phyloP scores from a whole-genome alignment of 2,329 filamentous ascomycete genomes.

The Kalmusia sp. region DNA sequence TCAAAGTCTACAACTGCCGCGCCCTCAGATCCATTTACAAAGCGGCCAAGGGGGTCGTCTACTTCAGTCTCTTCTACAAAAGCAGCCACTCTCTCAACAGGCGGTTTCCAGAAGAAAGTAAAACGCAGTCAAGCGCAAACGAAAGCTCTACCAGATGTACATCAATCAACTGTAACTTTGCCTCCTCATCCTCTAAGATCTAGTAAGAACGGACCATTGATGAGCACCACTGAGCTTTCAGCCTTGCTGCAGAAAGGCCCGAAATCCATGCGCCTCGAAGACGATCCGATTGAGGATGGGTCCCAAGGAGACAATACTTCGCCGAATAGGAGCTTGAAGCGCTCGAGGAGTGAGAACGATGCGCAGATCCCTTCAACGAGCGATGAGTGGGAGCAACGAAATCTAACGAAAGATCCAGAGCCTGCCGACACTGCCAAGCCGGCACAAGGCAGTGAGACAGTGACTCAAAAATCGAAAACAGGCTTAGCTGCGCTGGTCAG shows the following conservation, averaged over 20 bases:
- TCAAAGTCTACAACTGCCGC: conserved; percentile 14
- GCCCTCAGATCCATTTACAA: conserved; percentile 10
- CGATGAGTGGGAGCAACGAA: conserved; percentile 38
- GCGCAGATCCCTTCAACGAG: conserved; percentile 38
- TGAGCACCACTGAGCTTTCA: conserved; percentile 39
- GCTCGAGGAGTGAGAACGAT: conserved; percentile 41
- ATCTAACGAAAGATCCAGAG: conserved; percentile 22
- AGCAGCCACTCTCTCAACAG: conserved; percentile 30
- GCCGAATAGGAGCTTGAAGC: conserved; percentile 10
- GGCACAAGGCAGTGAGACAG: neutral
- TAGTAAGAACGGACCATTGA: conserved; percentile 26
- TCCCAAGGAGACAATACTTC: conserved; percentile 15
- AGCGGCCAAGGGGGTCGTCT: conserved; percentile 12
- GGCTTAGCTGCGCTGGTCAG: conserved; percentile 36
- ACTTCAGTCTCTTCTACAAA: conserved; percentile 22
- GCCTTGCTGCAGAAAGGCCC: conserved; percentile 29
- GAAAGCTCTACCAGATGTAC: conserved; percentile 5
- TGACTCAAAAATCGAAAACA: conserved; percentile 15
- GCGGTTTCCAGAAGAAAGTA: conserved; percentile 32
- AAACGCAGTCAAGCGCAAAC: conserved; percentile 16
- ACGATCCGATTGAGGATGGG: conserved; percentile 35
- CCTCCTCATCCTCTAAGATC: conserved; percentile 28
- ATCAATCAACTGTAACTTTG: conserved; percentile 18
- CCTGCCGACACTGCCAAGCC: neutral
- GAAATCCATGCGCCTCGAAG: conserved; percentile 14